Percentiles rank a stretch among this genome's conserved stretches.
Conservation (phyloP, 2,329 filamentous ascomycete species). For the Cordyceps farinosa region DNA sequence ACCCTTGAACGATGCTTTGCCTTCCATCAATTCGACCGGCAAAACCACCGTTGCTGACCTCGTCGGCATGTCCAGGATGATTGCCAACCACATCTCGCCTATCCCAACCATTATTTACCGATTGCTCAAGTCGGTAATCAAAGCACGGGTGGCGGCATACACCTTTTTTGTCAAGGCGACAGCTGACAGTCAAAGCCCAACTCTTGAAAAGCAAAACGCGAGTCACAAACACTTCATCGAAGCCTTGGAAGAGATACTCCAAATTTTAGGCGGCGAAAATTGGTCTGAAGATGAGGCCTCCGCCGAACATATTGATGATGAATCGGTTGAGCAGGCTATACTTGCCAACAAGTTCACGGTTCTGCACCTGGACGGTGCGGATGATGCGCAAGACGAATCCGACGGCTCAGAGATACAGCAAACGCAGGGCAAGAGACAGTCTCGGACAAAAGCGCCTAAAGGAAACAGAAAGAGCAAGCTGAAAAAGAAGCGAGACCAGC, state of each 20-base stretch:
- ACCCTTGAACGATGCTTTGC: not conserved
- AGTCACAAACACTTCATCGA: conserved; percentile 43
- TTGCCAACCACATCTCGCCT: conserved; percentile 32
- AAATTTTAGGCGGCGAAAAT: conserved; percentile 33
- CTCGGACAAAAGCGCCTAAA: not conserved
- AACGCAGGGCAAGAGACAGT: not conserved
- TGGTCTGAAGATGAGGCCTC: conserved; percentile 5
- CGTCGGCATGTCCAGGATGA: conserved; percentile 36
- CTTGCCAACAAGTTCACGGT: conserved; percentile 21
- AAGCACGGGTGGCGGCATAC: conserved; percentile 30
- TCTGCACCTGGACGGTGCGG: conserved; percentile 12
- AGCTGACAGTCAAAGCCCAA: conserved; percentile 28
- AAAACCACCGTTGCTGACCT: conserved; percentile 33
- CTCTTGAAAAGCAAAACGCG: conserved; percentile 35
- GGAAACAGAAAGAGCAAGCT: conserved; percentile 20
- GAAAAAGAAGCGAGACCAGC: not conserved
- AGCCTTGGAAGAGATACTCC: conserved; percentile 34
- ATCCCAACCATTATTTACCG: conserved; percentile 33
- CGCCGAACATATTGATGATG: conserved; percentile 5
- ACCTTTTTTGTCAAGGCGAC: conserved; percentile 32
- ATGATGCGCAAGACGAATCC: conserved; percentile 17
- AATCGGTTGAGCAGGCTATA: conserved; percentile 18
- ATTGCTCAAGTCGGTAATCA: conserved; percentile 37
- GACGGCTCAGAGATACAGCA: not conserved
- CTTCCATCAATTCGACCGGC: not conserved